Evolutionary conservation across 306 rosid genomes (phyloP).

Genomic region (Alnus rubra): DNA sequence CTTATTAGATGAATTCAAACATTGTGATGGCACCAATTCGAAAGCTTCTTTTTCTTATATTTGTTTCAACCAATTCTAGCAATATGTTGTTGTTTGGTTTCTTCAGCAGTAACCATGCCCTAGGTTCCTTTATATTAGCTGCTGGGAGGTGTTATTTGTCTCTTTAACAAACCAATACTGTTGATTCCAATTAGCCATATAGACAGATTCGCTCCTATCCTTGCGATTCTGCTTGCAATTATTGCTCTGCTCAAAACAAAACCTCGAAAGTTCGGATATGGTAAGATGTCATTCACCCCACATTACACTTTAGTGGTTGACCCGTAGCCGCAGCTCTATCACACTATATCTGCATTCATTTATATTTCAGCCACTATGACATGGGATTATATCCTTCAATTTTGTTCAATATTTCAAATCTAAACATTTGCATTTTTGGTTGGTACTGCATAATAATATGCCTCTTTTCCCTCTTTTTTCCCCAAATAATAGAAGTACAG

Average conservation of each 20-base stretch:
- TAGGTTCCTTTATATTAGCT: background rate
- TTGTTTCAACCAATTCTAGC: slow-evolving; percentile 8
- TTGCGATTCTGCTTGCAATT: background rate
- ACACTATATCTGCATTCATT: background rate
- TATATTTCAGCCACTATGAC: background rate
- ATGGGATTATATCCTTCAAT: background rate
- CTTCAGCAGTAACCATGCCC: background rate
- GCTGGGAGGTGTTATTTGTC: background rate
- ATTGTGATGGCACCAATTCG: background rate
- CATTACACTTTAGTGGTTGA: background rate
- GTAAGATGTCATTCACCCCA: background rate
- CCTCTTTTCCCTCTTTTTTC: background rate
- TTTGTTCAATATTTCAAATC: background rate
- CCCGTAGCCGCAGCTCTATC: background rate
- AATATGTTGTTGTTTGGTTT: background rate
- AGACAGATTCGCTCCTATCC: background rate
- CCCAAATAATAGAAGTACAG: background rate
- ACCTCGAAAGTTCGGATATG: background rate
- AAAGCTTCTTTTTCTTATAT: background rate
- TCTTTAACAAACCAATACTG: slow-evolving; percentile 5
- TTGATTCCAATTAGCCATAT: background rate
- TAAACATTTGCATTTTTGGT: background rate
- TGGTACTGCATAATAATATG: background rate
- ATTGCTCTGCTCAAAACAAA: background rate
- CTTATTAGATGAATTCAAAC: background rate